A percentile compares a stretch with the other conserved stretches of the same genome.
These are phyloP conservation scores for Zarea fungicola DNA, from an alignment of 2,329 filamentous ascomycete species.

Conservation along the genomic window DNA sequence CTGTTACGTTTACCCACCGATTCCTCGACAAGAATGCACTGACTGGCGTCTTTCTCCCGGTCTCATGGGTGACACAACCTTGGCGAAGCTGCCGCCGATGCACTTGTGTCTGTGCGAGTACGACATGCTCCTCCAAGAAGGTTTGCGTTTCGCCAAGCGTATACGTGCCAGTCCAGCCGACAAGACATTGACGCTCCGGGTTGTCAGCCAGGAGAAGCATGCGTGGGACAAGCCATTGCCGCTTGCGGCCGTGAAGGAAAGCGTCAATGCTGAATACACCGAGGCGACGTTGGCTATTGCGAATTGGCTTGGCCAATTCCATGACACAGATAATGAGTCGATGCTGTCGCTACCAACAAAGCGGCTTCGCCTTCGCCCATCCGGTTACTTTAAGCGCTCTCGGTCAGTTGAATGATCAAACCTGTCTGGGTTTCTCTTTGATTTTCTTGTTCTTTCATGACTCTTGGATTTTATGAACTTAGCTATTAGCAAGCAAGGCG, in stretches of 20 bases:
- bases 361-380: constrained; percentile 25
- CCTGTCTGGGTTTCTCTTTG: background rate
- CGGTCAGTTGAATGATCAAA: constrained; percentile 1
- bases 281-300: constrained; percentile 37
- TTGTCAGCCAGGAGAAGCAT: constrained; percentile 42
- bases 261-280: constrained; percentile 41
- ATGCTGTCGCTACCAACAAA: constrained; percentile 30
- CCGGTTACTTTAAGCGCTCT: constrained; percentile 6
- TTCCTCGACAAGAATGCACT: constrained; percentile 38
- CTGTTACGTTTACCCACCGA: constrained; percentile 52
- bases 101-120: constrained; percentile 59
- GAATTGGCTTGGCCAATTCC: constrained; percentile 35
- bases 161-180: constrained; percentile 31
- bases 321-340: constrained; percentile 33
- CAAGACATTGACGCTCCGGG: constrained; percentile 33
- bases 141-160: constrained; percentile 55
- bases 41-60: constrained; percentile 55
- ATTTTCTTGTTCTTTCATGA: background rate
- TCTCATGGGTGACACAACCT: constrained; percentile 47
- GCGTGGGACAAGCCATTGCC: constrained; percentile 46
- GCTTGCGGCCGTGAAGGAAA: constrained; percentile 35
- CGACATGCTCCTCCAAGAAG: constrained; percentile 59
- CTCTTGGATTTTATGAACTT: no score
- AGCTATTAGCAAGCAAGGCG: constrained; percentile 4
- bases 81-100: constrained; percentile 48